These are phyloP conservation scores for Ajuga chamaepitys DNA, from an alignment of 257 asterid species.

Conservation along the genomic window DNA sequence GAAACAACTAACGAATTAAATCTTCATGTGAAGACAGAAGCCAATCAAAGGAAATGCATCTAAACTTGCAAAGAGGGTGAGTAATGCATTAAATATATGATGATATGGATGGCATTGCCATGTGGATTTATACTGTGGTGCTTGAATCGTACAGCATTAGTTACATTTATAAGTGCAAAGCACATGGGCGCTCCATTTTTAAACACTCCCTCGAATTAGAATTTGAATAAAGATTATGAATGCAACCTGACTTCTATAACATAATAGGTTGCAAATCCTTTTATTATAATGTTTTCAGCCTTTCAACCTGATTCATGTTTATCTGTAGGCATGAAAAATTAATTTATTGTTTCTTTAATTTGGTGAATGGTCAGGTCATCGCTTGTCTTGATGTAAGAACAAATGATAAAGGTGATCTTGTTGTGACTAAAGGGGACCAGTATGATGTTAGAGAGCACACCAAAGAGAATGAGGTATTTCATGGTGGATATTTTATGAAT, in stretches of 20 bases:
- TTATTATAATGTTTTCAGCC: not conserved
- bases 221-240: not conserved
- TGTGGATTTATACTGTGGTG: not conserved
- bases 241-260: not conserved
- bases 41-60: conserved; percentile 64
- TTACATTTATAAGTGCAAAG: not conserved
- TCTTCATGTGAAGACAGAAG: conserved; percentile 69
- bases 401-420: conserved; percentile 84
- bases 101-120: not conserved
- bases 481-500: not conserved
- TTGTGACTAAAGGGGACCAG: conserved; percentile 98
- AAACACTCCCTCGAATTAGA: not conserved
- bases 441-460: conserved; percentile 88
- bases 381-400: conserved; percentile 99
- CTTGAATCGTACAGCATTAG: not conserved
- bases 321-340: not conserved
- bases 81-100: conserved; percentile 13
- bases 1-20: conserved; percentile 31
- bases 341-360: not conserved
- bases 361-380: conserved; percentile 56
- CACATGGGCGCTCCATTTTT: not conserved
- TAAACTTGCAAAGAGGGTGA: conserved; percentile 92
- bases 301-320: not conserved
- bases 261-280: not conserved
- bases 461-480: conserved; percentile 61